Evolutionary conservation across 345 rosid species (phyloP).

Genomic region (Ailanthus altissimus): DNA sequence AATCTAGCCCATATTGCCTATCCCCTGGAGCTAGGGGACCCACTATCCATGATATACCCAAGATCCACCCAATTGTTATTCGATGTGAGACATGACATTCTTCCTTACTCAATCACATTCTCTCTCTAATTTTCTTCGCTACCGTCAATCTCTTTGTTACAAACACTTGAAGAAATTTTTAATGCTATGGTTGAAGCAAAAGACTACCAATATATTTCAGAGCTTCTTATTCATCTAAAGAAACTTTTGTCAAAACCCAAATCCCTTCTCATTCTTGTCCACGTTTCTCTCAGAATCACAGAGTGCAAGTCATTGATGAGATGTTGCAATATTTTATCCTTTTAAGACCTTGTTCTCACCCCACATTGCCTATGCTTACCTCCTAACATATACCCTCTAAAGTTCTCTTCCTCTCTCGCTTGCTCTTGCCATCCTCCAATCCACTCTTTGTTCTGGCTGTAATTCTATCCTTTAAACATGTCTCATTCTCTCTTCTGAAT

Average conservation of each 20-base stretch:
- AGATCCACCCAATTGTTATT: too few relatives aligned
- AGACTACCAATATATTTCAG: constrained; percentile 58
- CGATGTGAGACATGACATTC: too few relatives aligned
- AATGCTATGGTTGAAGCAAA: constrained; percentile 58
- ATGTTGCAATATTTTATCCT: constrained; percentile 62
- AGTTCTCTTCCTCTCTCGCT: constrained; percentile 60
- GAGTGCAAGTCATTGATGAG: constrained; percentile 56
- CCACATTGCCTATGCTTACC: constrained; percentile 49
- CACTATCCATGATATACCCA: too few relatives aligned
- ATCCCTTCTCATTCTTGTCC: constrained; percentile 70
- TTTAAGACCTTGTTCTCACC: constrained; percentile 59
- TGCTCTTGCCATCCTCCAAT: constrained; percentile 66
- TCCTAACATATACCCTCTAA: constrained; percentile 71
- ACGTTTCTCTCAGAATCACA: constrained; percentile 36
- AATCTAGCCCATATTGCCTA: too few relatives aligned
- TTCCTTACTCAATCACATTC: too few relatives aligned
- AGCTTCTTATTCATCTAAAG: constrained; percentile 48
- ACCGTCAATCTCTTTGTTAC: constrained; percentile 40
- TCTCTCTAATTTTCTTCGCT: constrained; percentile 18
- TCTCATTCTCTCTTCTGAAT: constrained; percentile 60
- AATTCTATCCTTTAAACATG: constrained; percentile 59
- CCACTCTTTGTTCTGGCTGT: constrained; percentile 76
- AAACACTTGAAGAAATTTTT: constrained; percentile 49
- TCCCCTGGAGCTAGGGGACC: too few relatives aligned
- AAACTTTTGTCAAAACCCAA: constrained; percentile 43